Evolutionary conservation across 2,329 filamentous ascomycete species (phyloP).

Genomic region (Zasmidium citrigriseum): DNA sequence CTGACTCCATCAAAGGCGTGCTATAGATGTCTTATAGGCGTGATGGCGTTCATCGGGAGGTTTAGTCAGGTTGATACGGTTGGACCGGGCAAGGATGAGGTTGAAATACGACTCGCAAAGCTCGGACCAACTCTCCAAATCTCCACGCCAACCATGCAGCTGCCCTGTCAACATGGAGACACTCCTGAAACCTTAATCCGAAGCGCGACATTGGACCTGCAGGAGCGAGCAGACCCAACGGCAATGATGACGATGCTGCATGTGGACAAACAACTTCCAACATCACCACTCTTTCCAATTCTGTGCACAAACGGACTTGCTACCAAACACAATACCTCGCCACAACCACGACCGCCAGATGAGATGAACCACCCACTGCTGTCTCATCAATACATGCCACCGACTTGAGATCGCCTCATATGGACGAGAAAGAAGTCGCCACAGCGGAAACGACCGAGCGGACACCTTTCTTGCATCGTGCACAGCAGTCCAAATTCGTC

Average conservation of each 20-base stretch:
- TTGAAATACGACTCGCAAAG: neutral
- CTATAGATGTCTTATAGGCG: neutral
- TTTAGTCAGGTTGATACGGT: neutral
- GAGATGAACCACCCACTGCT: neutral
- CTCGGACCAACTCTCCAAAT: neutral
- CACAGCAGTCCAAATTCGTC: slow-evolving; percentile 11
- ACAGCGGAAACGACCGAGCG: slow-evolving; percentile 12
- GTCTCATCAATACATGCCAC: neutral
- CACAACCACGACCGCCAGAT: no score
- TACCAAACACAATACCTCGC: no score
- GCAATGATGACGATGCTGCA: no score
- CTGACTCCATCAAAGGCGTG: neutral
- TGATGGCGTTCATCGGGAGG: neutral
- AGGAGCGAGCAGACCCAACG: no score
- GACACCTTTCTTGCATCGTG: slow-evolving; percentile 10
- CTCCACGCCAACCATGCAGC: no score
- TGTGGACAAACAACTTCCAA: no score
- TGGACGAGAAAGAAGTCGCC: slow-evolving; percentile 19
- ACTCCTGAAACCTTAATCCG: neutral
- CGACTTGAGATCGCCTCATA: neutral
- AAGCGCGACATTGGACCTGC: no score
- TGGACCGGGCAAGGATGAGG: neutral
- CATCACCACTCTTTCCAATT: no score
- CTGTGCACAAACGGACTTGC: no score
- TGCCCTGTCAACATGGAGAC: neutral